Evolutionary conservation across 1,284 basidiomycete species (phyloP), one percentile per base, ranked within the genome.

Genomic region (Rhizoctonia solani): DNA sequence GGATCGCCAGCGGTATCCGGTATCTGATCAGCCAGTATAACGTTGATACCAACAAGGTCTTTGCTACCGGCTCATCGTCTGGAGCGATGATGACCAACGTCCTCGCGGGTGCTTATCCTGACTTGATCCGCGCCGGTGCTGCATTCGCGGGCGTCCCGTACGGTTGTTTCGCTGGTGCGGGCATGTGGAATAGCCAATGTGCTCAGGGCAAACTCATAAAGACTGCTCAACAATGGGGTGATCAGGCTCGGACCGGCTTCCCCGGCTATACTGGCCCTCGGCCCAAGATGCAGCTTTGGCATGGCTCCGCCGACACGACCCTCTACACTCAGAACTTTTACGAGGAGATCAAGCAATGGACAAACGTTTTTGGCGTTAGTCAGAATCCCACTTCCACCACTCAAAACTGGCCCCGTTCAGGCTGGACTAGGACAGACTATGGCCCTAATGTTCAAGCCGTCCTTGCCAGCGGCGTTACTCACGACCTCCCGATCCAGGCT

Each of bases 11-110:
- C 16, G 78, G 79, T 72, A 79, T 82, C 19, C 76, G 78, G 42
- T 85, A 80, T 72, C 81, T 83, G 25, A 82, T 85, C 63, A 47
- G 74, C 25, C 83, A 77, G 73, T 83, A 77, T 69, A 79, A 79
- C 41, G 82, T 83, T 52, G 80, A 84, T 71, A 44, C 80, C 1
- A 72, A 70, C 50, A 75, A 76, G 39, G 83, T 84, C 59, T 85
- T 80, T 72, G 79, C 77, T 41, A 82, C 81, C 13, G 83, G 84
- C 21, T 79, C 79, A 1, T 82, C 81, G 5, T 84, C 83, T 8
- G 84, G 84, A 58, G 84, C 83, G 5, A 85, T 86, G 84, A 85
- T 85, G 84, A 84, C 83, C 56, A 82, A 81, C 72, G 83, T 85
- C 27, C 77, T 84, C 21, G 74, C 76, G 53, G 83, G 82, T 42